Percentiles rank a stretch among this genome's conserved stretches.
phyloP scores from a whole-genome alignment of 257 asterid species.

The Cynanchum wilfordii region DNA sequence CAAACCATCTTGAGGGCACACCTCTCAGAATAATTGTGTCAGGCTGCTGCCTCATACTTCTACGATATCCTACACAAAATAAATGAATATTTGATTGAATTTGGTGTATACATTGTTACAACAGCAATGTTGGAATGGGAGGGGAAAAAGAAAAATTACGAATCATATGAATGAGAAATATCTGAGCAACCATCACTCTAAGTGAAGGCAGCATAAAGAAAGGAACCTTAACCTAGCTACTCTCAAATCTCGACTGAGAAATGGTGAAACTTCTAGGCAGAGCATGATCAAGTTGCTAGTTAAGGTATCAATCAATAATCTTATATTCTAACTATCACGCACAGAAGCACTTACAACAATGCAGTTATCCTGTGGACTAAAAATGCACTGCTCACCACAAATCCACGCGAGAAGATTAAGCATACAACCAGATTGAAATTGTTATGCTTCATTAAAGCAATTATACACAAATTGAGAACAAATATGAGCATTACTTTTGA shows the following conservation, averaged over 20 bases:
- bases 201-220: background rate
- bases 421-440: background rate
- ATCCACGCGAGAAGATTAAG: background rate
- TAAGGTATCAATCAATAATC: background rate
- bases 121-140: background rate
- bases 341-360: background rate
- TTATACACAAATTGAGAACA: background rate
- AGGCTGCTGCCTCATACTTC: constrained; percentile 62
- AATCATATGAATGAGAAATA: background rate
- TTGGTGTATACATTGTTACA: background rate
- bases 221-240: background rate
- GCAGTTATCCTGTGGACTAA: background rate
- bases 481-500: background rate
- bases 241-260: background rate
- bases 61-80: constrained; percentile 46
- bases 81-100: background rate
- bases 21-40: constrained; percentile 83
- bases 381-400: background rate
- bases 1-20: constrained; percentile 97
- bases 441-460: background rate
- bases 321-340: background rate
- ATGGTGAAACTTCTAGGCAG: background rate
- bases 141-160: background rate
- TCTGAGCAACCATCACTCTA: background rate
- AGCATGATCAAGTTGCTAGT: background rate